phyloP scores from a whole-genome alignment of 768 basidiomycete species.

The Goffeauzyma gilvescens region DNA sequence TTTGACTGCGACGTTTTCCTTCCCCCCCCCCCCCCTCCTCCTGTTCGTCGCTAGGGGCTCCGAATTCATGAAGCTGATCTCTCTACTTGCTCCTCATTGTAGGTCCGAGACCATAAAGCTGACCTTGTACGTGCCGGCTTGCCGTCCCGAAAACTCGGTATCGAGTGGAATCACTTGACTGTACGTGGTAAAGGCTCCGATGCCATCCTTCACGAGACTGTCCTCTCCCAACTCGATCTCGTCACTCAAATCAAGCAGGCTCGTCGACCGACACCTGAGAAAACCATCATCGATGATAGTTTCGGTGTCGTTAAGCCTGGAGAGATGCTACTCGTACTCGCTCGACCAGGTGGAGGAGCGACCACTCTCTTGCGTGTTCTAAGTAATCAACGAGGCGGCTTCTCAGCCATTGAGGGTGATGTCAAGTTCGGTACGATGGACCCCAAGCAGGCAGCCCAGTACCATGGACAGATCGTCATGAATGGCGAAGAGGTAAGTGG shows the following conservation, averaged over 20 bases:
- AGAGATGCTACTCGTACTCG: conserved; percentile 45
- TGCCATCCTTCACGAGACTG: conserved; percentile 7
- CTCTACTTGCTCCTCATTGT: too few species aligned
- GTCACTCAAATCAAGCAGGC: background rate
- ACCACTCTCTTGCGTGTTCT: conserved; percentile 61
- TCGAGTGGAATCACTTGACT: conserved; percentile 4
- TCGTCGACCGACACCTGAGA: conserved; percentile 10
- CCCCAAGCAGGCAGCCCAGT: conserved; percentile 10
- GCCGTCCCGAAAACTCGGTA: conserved; percentile 1
- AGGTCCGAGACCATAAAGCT: too few species aligned
- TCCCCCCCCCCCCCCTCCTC: too few species aligned
- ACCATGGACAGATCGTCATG: conserved; percentile 8
- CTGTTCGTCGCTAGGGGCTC: too few species aligned
- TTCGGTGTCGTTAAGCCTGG: conserved; percentile 43
- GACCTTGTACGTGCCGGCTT: too few species aligned
- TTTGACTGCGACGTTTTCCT: too few species aligned
- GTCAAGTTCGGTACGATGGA: conserved; percentile 44
- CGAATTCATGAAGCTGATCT: too few species aligned
- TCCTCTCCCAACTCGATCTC: conserved; percentile 6
- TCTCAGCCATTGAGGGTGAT: conserved; percentile 46
- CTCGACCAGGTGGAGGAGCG: conserved; percentile 67
- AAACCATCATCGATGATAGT: conserved; percentile 40
- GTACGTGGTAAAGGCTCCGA: conserved; percentile 2
- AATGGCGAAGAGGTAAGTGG: conserved; percentile 7
- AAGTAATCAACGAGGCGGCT: conserved; percentile 54